Evolutionary conservation across 768 basidiomycete species (phyloP).

Genomic region (Erythrobasidium yunnanense): DNA sequence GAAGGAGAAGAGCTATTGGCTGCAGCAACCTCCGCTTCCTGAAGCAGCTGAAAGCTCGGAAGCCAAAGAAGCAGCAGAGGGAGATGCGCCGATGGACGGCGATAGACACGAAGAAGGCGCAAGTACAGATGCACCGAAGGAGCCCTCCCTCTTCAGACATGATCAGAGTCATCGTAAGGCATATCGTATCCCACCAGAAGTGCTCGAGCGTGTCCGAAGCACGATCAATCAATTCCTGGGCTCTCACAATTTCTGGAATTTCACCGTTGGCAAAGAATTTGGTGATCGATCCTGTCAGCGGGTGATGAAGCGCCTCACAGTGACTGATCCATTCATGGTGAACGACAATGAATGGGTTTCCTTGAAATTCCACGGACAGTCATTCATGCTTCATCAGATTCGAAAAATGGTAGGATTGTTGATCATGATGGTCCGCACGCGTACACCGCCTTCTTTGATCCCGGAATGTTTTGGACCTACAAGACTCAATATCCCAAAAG

Average conservation of each 20-base stretch:
- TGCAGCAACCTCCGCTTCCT: background rate
- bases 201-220: constrained; percentile 52
- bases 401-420: constrained; percentile 92
- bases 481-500: constrained; percentile 77
- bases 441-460: constrained; percentile 62
- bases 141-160: constrained; percentile 15
- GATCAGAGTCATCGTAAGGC: constrained; percentile 38
- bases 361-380: constrained; percentile 87
- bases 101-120: background rate
- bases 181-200: constrained; percentile 55
- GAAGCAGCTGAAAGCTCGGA: background rate
- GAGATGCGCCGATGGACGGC: constrained; percentile 46
- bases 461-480: constrained; percentile 61
- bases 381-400: constrained; percentile 98
- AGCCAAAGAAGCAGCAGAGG: constrained; percentile 48
- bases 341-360: constrained; percentile 91
- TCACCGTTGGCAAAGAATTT: constrained; percentile 79
- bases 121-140: background rate
- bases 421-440: constrained; percentile 66
- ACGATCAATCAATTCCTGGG: constrained; percentile 62
- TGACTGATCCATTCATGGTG: constrained; percentile 73
- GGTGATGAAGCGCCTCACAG: constrained; percentile 80
- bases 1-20: constrained; percentile 10
- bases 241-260: constrained; percentile 96
- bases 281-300: constrained; percentile 68